Base-by-base conservation (phyloP, 495 filamentous ascomycete genomes). In the Trichoderma parareesei region DNA sequence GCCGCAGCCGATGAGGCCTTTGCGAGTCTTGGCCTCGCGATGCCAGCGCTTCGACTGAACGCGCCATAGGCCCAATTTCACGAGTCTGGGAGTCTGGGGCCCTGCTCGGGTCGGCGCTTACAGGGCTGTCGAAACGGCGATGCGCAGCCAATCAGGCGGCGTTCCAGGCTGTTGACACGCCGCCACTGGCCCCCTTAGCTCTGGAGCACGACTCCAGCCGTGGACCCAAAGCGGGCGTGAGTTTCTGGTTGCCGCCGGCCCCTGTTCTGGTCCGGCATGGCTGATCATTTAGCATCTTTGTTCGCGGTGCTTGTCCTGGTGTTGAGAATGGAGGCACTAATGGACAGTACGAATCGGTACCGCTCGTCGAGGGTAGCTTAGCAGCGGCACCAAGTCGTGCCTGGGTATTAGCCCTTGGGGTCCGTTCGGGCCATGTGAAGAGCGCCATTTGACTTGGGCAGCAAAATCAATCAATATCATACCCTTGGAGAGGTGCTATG, bases 181-280 rank as follows among this genome's bases (percentile, higher is more conserved):
- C 53, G 53, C 53, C 53, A 57, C 53, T 57, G 37, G 27, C 53
- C 37, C 33, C 10, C 9, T 18, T 37, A 35, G 53, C 53, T 57
- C 46, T 20, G 35, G 49, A 33, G 20, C 5, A 38, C 27, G 16
- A 14, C 53, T n/a, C 27, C 33, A 57, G 20, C 53, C 27, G 37
- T n/a, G 53, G 53, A 20, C 2, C 33, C 53, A 13, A 41, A 41
- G 40, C 6, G 11, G 40, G 40, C n/a, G 46, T 18, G 7, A n/a
- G 46, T 18, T n/a, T 49, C 53, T 14, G 14, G 18, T 57, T 57
- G 53, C 53, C 53, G 53, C 53, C 53, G 53, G 53, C 53, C 53
- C 53, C 53, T 57, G 53, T 57, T 37, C 37, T 33, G 27, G 27
- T 4, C 9, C 27, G 20, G 9, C 7, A 35, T 57, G 46, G 9